A percentile compares a stretch with the other conserved stretches of the same genome.
Evolutionary conservation across 139 green algal genomes (phyloP).

Genomic region (Chlamydomonas schloesseri): DNA sequence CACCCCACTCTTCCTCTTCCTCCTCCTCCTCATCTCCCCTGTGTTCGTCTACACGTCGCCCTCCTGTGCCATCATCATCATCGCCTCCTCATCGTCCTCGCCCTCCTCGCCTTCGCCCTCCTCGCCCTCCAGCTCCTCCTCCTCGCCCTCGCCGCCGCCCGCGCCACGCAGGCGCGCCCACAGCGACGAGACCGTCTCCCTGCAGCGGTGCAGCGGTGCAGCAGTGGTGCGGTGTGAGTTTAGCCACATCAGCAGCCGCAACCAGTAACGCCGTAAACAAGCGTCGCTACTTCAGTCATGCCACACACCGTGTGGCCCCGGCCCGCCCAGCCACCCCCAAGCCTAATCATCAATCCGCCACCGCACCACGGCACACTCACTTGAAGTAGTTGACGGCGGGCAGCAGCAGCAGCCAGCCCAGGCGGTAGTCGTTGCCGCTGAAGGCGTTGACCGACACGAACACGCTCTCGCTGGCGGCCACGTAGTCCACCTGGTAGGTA

Average conservation of each 20-base stretch:
- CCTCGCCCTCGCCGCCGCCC: background rate
- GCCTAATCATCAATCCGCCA: background rate
- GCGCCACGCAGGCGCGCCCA: constrained; percentile 17
- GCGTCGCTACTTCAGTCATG: no score
- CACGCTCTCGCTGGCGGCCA: constrained; percentile 45
- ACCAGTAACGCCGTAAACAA: no score
- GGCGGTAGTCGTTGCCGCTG: constrained; percentile 57
- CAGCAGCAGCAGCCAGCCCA: constrained; percentile 70
- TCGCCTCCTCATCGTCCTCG: background rate
- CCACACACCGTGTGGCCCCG: no score
- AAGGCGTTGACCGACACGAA: constrained; percentile 67
- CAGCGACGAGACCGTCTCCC: constrained; percentile 1
- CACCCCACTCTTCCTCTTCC: no score
- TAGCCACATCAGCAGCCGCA: background rate
- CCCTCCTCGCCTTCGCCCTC: constrained; percentile 29
- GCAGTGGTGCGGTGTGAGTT: background rate
- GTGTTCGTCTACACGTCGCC: constrained; percentile 9
- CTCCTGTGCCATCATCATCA: constrained; percentile 18
- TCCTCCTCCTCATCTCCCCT: no score
- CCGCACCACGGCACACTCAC: background rate
- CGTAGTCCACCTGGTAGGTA: constrained; percentile 3
- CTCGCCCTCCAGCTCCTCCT: constrained; percentile 26
- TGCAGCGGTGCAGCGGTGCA: background rate
- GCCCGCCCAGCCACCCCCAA: background rate
- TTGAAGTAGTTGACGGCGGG: constrained; percentile 62